phyloP scores from a whole-genome alignment of 805 yeast genomes.

The Debaryomyces prosopidis region DNA sequence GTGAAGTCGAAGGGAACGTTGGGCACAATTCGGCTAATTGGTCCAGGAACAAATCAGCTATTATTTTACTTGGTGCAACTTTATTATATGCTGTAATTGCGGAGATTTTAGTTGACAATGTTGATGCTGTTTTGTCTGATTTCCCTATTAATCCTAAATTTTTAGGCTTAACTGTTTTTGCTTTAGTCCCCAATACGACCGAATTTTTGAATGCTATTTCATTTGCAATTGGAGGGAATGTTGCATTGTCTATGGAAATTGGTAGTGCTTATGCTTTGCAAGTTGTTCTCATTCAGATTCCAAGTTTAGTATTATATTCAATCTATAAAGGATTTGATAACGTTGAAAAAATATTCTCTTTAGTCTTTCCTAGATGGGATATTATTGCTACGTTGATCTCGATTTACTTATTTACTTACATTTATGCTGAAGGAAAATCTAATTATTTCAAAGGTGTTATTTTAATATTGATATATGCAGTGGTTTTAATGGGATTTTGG shows the following conservation, averaged over 20 bases:
- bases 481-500: conserved; percentile 79
- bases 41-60: conserved; percentile 82
- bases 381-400: conserved; percentile 80
- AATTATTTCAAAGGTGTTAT: conserved; percentile 96
- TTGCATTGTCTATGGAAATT: conserved; percentile 95
- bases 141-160: conserved; percentile 89
- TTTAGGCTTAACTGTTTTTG: conserved; percentile 91
- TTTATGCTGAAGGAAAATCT: conserved; percentile 95
- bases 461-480: conserved; percentile 72
- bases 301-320: conserved; percentile 81
- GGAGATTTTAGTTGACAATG: conserved; percentile 89
- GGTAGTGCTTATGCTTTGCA: conserved; percentile 97
- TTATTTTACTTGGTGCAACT: conserved; percentile 82
- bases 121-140: conserved; percentile 76
- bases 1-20: conserved; percentile 30
- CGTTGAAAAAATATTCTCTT: conserved; percentile 60
- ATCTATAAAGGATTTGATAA: conserved; percentile 44
- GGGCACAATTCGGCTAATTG: conserved; percentile 98
- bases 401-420: conserved; percentile 85
- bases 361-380: conserved; percentile 96
- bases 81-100: conserved; percentile 89
- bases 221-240: conserved; percentile 94
- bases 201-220: conserved; percentile 96
- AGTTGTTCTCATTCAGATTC: conserved; percentile 91
- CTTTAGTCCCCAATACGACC: conserved; percentile 94